These are phyloP conservation scores for Talaromyces sp. DNA, from an alignment of 2,329 filamentous ascomycete species.

Conservation along the genomic window DNA sequence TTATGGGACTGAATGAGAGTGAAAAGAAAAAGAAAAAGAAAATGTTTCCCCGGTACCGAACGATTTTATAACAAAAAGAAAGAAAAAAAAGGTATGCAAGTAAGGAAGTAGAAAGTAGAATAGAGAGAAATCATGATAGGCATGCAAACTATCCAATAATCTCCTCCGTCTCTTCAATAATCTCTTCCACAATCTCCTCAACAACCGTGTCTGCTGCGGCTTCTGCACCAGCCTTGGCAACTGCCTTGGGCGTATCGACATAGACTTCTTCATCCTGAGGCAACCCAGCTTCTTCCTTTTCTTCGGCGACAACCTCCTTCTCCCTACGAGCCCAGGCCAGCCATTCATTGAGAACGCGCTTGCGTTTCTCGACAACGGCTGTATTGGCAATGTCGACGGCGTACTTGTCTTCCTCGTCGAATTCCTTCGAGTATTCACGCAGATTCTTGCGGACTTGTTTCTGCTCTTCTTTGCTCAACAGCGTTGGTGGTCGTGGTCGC, in stretches of 20 bases:
- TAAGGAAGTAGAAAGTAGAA: no score
- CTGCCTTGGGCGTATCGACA: constrained; percentile 46
- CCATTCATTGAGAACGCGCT: constrained; percentile 83
- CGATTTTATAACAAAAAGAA: constrained; percentile 8
- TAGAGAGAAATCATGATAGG: constrained; percentile 19
- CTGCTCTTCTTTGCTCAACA: constrained; percentile 94
- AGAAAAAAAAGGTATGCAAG: constrained; percentile 13
- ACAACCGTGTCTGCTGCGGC: constrained; percentile 73
- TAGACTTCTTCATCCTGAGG: constrained; percentile 58
- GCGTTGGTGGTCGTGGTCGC: constrained; percentile 85
- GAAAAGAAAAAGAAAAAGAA: neutral
- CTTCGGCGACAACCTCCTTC: constrained; percentile 65
- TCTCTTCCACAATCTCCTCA: constrained; percentile 85
- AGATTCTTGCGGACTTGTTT: constrained; percentile 98
- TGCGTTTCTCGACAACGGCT: constrained; percentile 83
- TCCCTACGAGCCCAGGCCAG: constrained; percentile 71
- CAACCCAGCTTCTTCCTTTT: constrained; percentile 63
- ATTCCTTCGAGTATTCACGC: constrained; percentile 88
- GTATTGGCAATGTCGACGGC: constrained; percentile 91
- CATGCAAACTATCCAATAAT: constrained; percentile 45
- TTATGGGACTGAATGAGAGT: neutral
- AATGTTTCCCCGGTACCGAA: constrained; percentile 13
- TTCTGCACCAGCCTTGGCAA: constrained; percentile 55
- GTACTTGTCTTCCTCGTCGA: constrained; percentile 92
- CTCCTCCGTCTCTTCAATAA: constrained; percentile 77